These are phyloP conservation scores for Podaxis rugospora DNA, from an alignment of 768 basidiomycete genomes.

Conservation along the genomic window DNA sequence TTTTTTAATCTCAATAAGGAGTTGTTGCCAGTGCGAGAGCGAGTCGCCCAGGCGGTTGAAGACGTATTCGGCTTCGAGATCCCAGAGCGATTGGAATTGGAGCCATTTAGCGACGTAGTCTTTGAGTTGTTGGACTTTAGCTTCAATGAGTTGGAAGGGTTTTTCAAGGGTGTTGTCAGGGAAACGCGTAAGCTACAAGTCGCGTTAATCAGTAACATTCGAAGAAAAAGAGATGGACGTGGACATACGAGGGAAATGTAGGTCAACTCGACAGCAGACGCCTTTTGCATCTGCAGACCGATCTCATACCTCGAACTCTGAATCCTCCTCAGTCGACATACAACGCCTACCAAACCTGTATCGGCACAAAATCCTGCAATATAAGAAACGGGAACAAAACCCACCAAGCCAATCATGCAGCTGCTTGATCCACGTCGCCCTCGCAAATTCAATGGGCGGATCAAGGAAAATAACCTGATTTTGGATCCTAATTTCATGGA, in stretches of 20 bases:
- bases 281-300: constrained; percentile 84
- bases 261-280: constrained; percentile 58
- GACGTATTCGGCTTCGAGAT: constrained; percentile 94
- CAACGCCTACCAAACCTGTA: constrained; percentile 49
- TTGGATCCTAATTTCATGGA: constrained; percentile 96
- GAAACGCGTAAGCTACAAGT: constrained; percentile 64
- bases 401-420: constrained; percentile 86
- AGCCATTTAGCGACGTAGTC: constrained; percentile 98
- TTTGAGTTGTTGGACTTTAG: constrained; percentile 80
- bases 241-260: constrained; percentile 75
- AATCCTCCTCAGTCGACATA: constrained; percentile 83
- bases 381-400: constrained; percentile 3
- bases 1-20: constrained; percentile 95
- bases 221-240: no score
- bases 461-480: constrained; percentile 99
- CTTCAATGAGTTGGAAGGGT: constrained; percentile 84
- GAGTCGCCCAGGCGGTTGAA: constrained; percentile 95
- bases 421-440: constrained; percentile 84
- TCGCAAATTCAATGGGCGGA: constrained; percentile 93
- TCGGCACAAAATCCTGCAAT: constrained; percentile 4
- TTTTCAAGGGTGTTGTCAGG: constrained; percentile 68
- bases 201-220: background rate
- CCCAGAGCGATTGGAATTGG: constrained; percentile 98
- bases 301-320: constrained; percentile 98
- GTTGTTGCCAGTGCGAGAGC: constrained; percentile 90